Conservation (phyloP, 2,329 filamentous ascomycete species). For the Microsporum canis region DNA sequence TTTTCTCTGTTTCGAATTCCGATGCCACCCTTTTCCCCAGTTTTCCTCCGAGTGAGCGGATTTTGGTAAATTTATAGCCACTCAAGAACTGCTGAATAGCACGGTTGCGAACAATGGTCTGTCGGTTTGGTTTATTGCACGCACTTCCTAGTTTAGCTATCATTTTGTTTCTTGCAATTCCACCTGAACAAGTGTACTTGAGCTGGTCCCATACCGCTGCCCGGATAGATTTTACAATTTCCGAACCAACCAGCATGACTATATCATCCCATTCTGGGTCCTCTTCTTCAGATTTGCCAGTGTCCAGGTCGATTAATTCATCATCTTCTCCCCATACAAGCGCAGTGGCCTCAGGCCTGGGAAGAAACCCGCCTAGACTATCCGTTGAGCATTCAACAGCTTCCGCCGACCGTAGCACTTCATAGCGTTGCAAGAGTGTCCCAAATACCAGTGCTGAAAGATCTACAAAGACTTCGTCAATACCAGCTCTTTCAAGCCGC, state of each 20-base stretch:
- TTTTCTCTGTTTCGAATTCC: slow-evolving; percentile 68
- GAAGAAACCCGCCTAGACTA: slow-evolving; percentile 59
- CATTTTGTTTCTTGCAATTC: slow-evolving; percentile 86
- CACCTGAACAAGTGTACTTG: slow-evolving; percentile 83
- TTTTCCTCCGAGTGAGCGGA: slow-evolving; percentile 90
- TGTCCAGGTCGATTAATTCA: slow-evolving; percentile 67
- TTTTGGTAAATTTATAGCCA: slow-evolving; percentile 86
- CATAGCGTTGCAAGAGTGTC: slow-evolving; percentile 62
- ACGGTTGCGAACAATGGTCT: slow-evolving; percentile 84
- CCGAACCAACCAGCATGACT: slow-evolving; percentile 71
- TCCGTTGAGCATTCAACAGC: slow-evolving; percentile 47
- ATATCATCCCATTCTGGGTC: slow-evolving; percentile 97
- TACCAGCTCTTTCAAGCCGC: slow-evolving; percentile 80
- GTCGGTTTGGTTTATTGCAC: slow-evolving; percentile 85
- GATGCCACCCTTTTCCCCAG: slow-evolving; percentile 74
- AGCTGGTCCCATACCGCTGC: slow-evolving; percentile 56
- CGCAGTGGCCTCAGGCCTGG: slow-evolving; percentile 59
- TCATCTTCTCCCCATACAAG: slow-evolving; percentile 70
- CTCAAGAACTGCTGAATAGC: slow-evolving; percentile 69
- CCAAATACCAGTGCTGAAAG: slow-evolving; percentile 73
- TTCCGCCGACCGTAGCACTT: slow-evolving; percentile 47
- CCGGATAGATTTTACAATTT: slow-evolving; percentile 72
- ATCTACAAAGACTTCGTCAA: slow-evolving; percentile 94
- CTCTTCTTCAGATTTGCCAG: slow-evolving; percentile 58
- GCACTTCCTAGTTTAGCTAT: slow-evolving; percentile 85